Percentiles rank a stretch among this genome's conserved stretches.
These are phyloP conservation scores for Penicillium desertorum DNA, from an alignment of 495 filamentous ascomycete species.

Conservation along the genomic window DNA sequence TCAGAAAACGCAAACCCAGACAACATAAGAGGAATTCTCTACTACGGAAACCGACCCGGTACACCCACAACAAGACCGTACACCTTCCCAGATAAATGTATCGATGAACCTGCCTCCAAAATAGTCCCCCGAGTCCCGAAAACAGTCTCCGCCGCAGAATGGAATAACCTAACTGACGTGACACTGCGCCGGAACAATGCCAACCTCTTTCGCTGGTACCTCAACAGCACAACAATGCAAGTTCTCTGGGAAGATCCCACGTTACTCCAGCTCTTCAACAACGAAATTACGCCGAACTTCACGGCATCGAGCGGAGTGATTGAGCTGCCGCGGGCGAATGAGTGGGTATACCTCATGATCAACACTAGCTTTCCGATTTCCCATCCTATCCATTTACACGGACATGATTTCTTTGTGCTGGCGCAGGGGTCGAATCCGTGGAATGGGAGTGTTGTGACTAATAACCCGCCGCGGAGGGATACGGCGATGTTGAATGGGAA, in stretches of 20 bases:
- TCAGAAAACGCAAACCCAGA: constrained; percentile 41
- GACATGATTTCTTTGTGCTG: constrained; percentile 30
- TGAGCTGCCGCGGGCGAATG: constrained; percentile 48
- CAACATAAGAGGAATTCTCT: constrained; percentile 58
- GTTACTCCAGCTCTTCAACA: constrained; percentile 22
- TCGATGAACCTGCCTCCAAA: constrained; percentile 8
- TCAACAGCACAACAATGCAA: constrained; percentile 24
- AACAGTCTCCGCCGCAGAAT: constrained; percentile 15
- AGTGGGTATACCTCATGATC: constrained; percentile 58
- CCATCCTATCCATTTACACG: constrained; percentile 31
- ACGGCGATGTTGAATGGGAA: constrained; percentile 49
- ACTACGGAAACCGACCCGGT: constrained; percentile 46
- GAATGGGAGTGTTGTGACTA: constrained; percentile 7
- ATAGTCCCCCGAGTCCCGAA: constrained; percentile 19
- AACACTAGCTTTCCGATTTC: constrained; percentile 22
- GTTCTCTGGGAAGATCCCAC: constrained; percentile 28
- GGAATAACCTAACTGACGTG: constrained; percentile 15
- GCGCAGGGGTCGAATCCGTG: constrained; percentile 21
- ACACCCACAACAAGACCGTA: constrained; percentile 12
- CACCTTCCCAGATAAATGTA: constrained; percentile 12
- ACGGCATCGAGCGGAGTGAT: constrained; percentile 18
- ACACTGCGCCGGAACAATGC: constrained; percentile 14
- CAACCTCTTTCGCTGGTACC: constrained; percentile 27
- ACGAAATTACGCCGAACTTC: constrained; percentile 12
- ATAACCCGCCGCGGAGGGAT: constrained; percentile 32